phyloP scores from a whole-genome alignment of 1,284 basidiomycete species.

The Ceratobasidium papillatum region DNA sequence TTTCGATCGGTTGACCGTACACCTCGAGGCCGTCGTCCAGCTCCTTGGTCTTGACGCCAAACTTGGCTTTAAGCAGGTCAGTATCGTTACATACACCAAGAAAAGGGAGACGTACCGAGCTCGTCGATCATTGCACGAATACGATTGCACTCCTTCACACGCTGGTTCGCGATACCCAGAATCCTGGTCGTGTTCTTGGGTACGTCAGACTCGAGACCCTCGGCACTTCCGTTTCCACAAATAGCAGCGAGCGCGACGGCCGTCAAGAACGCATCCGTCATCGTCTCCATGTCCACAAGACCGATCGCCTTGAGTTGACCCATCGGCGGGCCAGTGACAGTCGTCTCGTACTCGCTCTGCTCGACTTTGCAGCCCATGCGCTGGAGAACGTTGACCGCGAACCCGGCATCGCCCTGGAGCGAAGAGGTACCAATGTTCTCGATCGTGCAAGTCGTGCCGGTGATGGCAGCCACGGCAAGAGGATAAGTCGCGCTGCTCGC shows the following conservation, averaged over 20 bases:
- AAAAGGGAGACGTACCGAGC: conserved; percentile 66
- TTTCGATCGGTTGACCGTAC: conserved; percentile 73
- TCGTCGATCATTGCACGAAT: conserved; percentile 97
- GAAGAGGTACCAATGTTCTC: conserved; percentile 90
- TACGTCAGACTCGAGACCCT: conserved; percentile 54
- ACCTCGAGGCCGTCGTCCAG: conserved; percentile 94
- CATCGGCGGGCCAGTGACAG: conserved; percentile 88
- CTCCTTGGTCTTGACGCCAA: conserved; percentile 92
- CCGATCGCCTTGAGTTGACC: conserved; percentile 86
- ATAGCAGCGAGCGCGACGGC: conserved; percentile 92
- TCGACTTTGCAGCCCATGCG: conserved; percentile 94
- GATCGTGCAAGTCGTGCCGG: conserved; percentile 93
- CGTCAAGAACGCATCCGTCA: conserved; percentile 99
- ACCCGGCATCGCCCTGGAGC: conserved; percentile 95
- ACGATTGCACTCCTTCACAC: conserved; percentile 98
- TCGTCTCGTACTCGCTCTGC: conserved; percentile 89
- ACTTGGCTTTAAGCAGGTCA: conserved; percentile 73
- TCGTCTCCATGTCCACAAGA: conserved; percentile 97
- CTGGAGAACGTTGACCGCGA: conserved; percentile 91
- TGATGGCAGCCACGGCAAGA: conserved; percentile 95
- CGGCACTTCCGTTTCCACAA: conserved; percentile 29
- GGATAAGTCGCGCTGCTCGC: conserved; percentile 97
- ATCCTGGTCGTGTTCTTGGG: conserved; percentile 77
- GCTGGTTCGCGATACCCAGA: conserved; percentile 95
- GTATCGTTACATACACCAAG: neutral